Evolutionary conservation across 768 basidiomycete genomes (phyloP).

Genomic region (Mycena amicta): DNA sequence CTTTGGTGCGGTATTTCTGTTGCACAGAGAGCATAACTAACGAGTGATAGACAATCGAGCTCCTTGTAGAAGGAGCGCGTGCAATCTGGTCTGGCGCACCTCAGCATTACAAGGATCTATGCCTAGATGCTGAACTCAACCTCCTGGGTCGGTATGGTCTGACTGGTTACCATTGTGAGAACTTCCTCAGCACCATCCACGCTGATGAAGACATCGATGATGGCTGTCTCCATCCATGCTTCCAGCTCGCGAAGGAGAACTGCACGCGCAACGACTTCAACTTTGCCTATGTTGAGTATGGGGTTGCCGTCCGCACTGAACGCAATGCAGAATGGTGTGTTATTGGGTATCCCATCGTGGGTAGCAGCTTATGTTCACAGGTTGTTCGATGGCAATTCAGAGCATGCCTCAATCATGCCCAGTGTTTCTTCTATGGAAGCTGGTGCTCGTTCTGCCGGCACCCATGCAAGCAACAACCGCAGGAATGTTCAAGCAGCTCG

Average conservation of each 20-base stretch:
- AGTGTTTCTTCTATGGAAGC: background rate
- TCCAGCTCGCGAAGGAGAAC: background rate
- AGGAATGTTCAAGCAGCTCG: no score
- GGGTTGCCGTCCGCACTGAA: background rate
- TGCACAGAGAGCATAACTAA: background rate
- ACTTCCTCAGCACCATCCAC: background rate
- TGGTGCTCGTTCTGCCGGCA: no score
- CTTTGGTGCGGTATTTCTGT: background rate
- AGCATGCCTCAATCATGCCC: background rate
- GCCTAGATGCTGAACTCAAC: background rate
- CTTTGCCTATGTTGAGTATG: background rate
- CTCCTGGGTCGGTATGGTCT: background rate
- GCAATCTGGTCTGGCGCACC: background rate
- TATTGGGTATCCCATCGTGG: background rate
- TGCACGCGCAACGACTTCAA: background rate
- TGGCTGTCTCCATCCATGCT: background rate
- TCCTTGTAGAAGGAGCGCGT: background rate
- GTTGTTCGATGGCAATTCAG: background rate
- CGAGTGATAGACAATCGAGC: background rate
- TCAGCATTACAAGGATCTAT: background rate
- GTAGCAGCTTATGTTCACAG: background rate
- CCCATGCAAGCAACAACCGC: no score
- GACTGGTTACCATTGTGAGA: background rate
- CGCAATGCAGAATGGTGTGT: background rate
- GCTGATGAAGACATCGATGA: background rate